A percentile compares a stretch with the other conserved stretches of the same genome.
Evolutionary conservation across 2,329 filamentous ascomycete species (phyloP).

Genomic region (Trichoderma gracile): DNA sequence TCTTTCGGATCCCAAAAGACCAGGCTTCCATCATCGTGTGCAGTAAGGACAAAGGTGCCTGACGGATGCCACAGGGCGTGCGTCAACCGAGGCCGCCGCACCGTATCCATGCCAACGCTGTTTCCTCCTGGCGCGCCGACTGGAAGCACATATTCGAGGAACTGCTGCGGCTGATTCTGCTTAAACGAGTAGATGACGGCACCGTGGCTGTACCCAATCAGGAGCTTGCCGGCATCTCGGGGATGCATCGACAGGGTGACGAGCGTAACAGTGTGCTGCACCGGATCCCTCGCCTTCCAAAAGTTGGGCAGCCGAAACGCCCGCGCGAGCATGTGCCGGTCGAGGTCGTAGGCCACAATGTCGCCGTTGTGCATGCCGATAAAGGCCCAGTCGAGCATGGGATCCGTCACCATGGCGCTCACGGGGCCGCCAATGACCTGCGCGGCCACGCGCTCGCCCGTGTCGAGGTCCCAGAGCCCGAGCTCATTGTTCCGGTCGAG

Average conservation of each 20-base stretch:
- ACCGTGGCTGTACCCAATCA: conserved; percentile 89
- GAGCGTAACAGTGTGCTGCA: conserved; percentile 60
- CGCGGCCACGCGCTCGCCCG: conserved; percentile 64
- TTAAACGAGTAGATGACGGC: conserved; percentile 94
- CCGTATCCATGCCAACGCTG: conserved; percentile 58
- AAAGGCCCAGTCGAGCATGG: conserved; percentile 90
- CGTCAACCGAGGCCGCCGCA: conserved; percentile 71
- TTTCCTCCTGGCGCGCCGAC: conserved; percentile 83
- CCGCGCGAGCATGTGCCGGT: conserved; percentile 68
- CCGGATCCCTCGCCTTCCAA: conserved; percentile 73
- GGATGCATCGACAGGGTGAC: conserved; percentile 84
- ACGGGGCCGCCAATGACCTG: conserved; percentile 78
- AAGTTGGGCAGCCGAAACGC: conserved; percentile 84
- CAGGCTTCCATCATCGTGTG: conserved; percentile 85
- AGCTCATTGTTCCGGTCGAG: conserved; percentile 86
- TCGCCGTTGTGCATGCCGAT: conserved; percentile 82
- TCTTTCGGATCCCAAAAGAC: conserved; percentile 96
- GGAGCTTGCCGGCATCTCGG: conserved; percentile 83
- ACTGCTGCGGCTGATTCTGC: conserved; percentile 75
- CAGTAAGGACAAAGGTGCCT: conserved; percentile 83
- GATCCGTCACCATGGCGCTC: conserved; percentile 75
- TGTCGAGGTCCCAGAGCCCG: conserved; percentile 76
- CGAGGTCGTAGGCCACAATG: conserved; percentile 88
- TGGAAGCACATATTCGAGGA: conserved; percentile 80
- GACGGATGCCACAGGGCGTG: conserved; percentile 94